These are phyloP conservation scores for Anacardium occidentale DNA, from an alignment of 345 rosid genomes.

Conservation along the genomic window DNA sequence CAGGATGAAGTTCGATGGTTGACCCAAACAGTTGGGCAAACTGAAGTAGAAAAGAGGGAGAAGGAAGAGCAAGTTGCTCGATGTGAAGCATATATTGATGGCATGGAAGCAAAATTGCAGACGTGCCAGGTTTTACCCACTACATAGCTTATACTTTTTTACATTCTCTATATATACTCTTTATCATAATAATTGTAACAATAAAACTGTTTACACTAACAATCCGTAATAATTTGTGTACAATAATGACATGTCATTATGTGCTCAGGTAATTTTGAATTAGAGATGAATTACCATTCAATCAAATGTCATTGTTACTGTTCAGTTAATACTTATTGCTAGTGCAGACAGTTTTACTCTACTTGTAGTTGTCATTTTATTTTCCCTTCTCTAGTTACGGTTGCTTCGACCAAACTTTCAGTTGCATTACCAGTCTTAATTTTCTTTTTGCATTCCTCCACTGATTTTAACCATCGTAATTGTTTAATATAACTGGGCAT, in stretches of 20 bases:
- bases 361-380: not conserved
- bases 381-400: not conserved
- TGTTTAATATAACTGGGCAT: not conserved
- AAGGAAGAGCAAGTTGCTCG: conserved; percentile 91
- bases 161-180: not conserved
- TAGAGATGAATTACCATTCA: no score
- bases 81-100: conserved; percentile 90
- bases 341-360: no score
- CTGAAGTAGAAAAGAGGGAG: conserved; percentile 90
- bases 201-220: no score
- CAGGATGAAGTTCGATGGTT: conserved; percentile 85
- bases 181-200: not conserved
- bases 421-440: not conserved
- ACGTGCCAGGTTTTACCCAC: conserved; percentile 72
- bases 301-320: no score
- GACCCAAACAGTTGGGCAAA: conserved; percentile 86
- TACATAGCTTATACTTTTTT: not conserved
- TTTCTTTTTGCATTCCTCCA: not conserved
- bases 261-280: no score
- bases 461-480: not conserved
- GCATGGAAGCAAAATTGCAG: conserved; percentile 86
- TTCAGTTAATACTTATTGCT: no score
- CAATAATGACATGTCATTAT: no score
- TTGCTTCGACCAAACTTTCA: not conserved
- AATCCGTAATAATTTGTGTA: no score